Base-by-base conservation (phyloP, 2,329 filamentous ascomycete genomes). In the Cladobotryum mycophilum region DNA sequence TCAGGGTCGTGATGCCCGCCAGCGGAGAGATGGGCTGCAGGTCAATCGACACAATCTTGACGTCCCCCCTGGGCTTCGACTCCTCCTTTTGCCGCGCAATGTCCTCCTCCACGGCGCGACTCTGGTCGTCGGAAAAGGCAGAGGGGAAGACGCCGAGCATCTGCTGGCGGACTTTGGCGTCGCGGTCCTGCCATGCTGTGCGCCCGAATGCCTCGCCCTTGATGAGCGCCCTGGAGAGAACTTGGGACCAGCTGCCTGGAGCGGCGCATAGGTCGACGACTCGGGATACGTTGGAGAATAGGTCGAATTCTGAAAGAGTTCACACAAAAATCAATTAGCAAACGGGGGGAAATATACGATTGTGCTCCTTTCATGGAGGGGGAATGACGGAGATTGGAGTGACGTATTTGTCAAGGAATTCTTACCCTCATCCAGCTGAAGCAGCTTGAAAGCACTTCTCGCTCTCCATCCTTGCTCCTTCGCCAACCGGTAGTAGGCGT, bases 391-490 rank as follows among this genome's bases (percentile, higher is more conserved):
- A 22, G 35, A 47, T n/a, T 18, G n/a, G 34, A 14, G 14, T 12
- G 35, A 49, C 15, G 20, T 13, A 8, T 2, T 2, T 7, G 38
- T 12, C 17, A 35, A 34, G 12, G 13, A 41, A 35, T 3, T 53
- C 61, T 53, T 53, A 83, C 82, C 82, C 73, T 85, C 90, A 67
- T 99, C 91, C 20, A 99, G 82, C 69, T 99, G 93, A 12, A 99
- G 82, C 20, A 99, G 81, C 71, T 99, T 99, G 76, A 96, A 99
- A 8, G 93, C 93, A 58, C 90, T 96, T 52, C 93, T 82, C 25
- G 93, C 93, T 35, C 93, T 88, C 92, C 93, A 99, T 57, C 95
- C 95, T 75, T 99, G 93, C 70, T 99, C 93, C 72, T 99, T 99
- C 15, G 93, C 93, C 8, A 99, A 86, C 48, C 93, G 83, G 65